Evolutionary conservation across 306 rosid genomes (phyloP).

Genomic region (Fagus crenata): DNA sequence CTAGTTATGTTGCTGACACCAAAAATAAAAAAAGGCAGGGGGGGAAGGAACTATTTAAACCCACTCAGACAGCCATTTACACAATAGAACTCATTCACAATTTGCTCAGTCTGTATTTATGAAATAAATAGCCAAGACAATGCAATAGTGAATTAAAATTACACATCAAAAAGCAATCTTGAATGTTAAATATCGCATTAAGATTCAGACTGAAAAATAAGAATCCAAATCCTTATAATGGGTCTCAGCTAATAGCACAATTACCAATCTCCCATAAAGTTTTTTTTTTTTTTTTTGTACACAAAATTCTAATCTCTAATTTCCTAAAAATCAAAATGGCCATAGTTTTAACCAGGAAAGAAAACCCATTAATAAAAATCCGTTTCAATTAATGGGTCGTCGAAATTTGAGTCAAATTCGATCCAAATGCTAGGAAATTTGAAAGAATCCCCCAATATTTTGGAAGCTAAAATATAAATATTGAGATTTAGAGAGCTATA

Average conservation of each 20-base stretch:
- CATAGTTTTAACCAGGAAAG: not conserved
- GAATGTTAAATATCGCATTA: not conserved
- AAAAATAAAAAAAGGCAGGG: not conserved
- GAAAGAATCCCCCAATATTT: not conserved
- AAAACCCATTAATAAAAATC: not conserved
- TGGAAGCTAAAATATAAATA: not conserved
- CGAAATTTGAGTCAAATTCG: not conserved
- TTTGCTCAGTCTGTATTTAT: not conserved
- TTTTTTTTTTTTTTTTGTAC: not conserved
- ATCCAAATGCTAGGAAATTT: not conserved
- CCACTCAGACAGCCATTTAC: not conserved
- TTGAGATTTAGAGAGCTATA: not conserved
- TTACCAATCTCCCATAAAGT: not conserved
- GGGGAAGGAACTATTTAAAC: not conserved
- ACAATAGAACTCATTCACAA: not conserved
- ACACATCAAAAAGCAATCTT: not conserved
- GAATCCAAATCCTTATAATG: not conserved
- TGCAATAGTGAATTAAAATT: not conserved
- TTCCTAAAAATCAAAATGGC: not conserved
- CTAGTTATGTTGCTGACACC: not conserved
- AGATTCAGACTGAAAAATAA: not conserved
- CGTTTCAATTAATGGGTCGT: not conserved
- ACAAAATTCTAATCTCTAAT: not conserved
- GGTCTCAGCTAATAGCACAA: not conserved
- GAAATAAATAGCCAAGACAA: not conserved